Conservation (phyloP, 441 rosid species). For the Gossypium lobatum region DNA sequence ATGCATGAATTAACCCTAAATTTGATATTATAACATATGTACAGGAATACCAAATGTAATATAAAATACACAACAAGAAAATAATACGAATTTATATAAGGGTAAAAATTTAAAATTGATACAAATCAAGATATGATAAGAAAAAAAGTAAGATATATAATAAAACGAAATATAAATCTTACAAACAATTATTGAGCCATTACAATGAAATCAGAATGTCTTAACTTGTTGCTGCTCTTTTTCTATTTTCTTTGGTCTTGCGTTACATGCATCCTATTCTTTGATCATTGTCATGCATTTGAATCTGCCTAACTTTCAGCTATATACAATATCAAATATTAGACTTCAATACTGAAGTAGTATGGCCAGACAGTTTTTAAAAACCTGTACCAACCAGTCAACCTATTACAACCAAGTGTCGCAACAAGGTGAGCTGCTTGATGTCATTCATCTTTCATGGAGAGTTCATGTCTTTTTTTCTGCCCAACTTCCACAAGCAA, state of each 20-base stretch:
- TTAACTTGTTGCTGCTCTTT: background rate
- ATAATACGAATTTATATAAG: background rate
- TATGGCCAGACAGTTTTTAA: background rate
- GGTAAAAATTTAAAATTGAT: too few species aligned
- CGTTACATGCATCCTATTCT: background rate
- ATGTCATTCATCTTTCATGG: conserved; percentile 43
- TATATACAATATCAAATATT: background rate
- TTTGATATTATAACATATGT: background rate
- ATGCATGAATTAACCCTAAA: background rate
- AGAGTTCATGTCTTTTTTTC: conserved; percentile 43
- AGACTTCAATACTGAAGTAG: background rate
- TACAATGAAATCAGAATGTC: background rate
- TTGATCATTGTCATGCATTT: background rate
- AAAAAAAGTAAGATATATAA: background rate
- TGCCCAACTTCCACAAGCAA: conserved; percentile 72
- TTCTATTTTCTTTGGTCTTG: background rate
- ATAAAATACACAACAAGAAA: background rate
- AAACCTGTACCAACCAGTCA: background rate
- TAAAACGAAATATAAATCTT: background rate
- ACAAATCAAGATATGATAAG: background rate
- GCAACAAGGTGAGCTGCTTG: background rate
- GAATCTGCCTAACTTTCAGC: background rate
- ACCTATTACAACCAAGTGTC: background rate
- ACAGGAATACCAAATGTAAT: background rate
- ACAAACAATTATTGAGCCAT: background rate